Base-by-base conservation (phyloP, 257 asterid genomes). In the Nicotiana paniculata region DNA sequence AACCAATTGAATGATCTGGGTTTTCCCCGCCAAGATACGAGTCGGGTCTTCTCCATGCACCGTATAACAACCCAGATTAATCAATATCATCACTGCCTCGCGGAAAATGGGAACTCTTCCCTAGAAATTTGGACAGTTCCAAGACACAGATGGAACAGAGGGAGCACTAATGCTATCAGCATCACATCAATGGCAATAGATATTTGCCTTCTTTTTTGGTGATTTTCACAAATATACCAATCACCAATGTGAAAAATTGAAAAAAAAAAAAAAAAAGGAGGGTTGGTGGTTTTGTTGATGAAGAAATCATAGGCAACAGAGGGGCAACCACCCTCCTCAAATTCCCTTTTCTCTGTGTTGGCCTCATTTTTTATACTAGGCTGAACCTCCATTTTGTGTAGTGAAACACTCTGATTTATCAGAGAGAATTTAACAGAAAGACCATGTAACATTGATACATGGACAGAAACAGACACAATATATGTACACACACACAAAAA, bases 51-150 rank as follows among this genome's bases (percentile, higher is more conserved):
- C 18, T 69, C 59, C 58, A 70, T 70, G 35, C 59, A 30, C 59
- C 21, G 32, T n/a, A 18, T 70, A 10, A 21, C 35, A 21, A 33
- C 18, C 77, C 57, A 4, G 58, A 39, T 70, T 43, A 43, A 16
- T 30, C 3, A 70, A n/a, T 70, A 70, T 70, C 77, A 70, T 70
- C 77, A 70, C 58, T 68, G 77, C 77, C 77, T 70, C 77, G 10
- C 9, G 8, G 10, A 69, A 69, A 28, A 69, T 70, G 33, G 77
- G n/a, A n/a, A 9, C 57, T 39, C 21, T 11, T 70, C 33, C n/a
- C 6, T 11, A 43, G 12, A n/a, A 69, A 37, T 69, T 69, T n/a
- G 32, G 55, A 37, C 18, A 69, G 77, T n/a, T 68, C 10, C 77
- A 68, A 18, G 55, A 26, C 28, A 37, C 37, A 18, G 18, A 9